These are phyloP conservation scores for Aegle marmelos DNA, from an alignment of 345 rosid genomes.

Conservation along the genomic window DNA sequence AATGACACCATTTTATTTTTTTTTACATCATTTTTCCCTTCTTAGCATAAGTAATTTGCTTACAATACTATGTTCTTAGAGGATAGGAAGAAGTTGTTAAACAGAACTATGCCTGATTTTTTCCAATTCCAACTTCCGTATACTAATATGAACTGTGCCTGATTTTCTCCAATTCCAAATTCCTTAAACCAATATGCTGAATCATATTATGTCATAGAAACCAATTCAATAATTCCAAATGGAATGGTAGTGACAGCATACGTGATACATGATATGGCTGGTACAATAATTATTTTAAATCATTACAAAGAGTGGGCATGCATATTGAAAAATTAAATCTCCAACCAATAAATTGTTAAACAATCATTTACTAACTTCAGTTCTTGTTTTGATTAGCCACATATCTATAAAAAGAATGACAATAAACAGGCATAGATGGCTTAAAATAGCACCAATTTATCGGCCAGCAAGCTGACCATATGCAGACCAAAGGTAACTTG, in stretches of 20 bases:
- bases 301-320: background rate
- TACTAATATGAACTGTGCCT: background rate
- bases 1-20: background rate
- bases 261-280: background rate
- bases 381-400: background rate
- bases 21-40: background rate
- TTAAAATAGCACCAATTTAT: background rate
- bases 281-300: background rate
- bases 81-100: background rate
- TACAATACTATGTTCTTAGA: background rate
- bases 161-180: background rate
- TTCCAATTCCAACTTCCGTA: background rate
- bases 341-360: no score
- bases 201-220: background rate
- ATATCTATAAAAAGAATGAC: background rate
- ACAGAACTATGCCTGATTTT: background rate
- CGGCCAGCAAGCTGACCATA: background rate
- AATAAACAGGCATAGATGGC: background rate
- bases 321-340: no score
- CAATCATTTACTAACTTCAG: no score
- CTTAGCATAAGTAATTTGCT: background rate
- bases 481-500: background rate
- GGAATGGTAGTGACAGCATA: background rate
- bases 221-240: background rate
- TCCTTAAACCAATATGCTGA: background rate